A percentile compares a stretch with the other conserved stretches of the same genome.
Evolutionary conservation across 2,329 filamentous ascomycete species (phyloP).

Genomic region (Colletotrichum musicola): DNA sequence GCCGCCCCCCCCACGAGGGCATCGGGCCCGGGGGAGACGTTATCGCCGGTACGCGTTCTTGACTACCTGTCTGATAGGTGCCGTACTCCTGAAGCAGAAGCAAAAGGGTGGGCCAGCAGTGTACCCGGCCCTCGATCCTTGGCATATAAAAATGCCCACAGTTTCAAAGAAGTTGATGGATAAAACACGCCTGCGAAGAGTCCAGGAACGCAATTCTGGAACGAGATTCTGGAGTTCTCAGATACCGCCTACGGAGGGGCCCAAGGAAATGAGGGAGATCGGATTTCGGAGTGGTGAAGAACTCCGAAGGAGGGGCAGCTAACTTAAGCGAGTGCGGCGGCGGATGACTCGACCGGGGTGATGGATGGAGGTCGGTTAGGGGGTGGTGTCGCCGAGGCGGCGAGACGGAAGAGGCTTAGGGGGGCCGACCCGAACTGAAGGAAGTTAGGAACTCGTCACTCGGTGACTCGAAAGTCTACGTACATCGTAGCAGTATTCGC

Average conservation of each 20-base stretch:
- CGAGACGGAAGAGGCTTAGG: conserved; percentile 24
- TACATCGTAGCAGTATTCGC: no score
- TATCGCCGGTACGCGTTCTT: conserved; percentile 12
- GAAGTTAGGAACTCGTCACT: no score
- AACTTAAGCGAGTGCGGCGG: conserved; percentile 25
- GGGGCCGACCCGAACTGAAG: not conserved
- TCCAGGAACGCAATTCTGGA: not conserved
- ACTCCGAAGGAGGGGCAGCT: conserved; percentile 30
- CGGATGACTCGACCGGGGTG: conserved; percentile 30
- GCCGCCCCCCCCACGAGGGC: not conserved
- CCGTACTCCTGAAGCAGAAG: not conserved
- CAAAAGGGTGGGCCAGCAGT: not conserved
- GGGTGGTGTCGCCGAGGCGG: not conserved
- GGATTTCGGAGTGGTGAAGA: conserved; percentile 33
- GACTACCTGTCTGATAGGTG: not conserved
- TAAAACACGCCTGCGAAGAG: no score
- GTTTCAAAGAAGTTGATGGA: no score
- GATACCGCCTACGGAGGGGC: not conserved
- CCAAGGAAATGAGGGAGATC: conserved; percentile 24
- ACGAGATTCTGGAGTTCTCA: not conserved
- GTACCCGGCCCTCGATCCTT: no score
- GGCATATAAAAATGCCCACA: no score
- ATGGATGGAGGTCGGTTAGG: not conserved
- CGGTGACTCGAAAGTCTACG: no score
- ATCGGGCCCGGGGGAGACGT: conserved; percentile 15